Conservation (phyloP, 768 basidiomycete species). For the Tephrocybe sp. region DNA sequence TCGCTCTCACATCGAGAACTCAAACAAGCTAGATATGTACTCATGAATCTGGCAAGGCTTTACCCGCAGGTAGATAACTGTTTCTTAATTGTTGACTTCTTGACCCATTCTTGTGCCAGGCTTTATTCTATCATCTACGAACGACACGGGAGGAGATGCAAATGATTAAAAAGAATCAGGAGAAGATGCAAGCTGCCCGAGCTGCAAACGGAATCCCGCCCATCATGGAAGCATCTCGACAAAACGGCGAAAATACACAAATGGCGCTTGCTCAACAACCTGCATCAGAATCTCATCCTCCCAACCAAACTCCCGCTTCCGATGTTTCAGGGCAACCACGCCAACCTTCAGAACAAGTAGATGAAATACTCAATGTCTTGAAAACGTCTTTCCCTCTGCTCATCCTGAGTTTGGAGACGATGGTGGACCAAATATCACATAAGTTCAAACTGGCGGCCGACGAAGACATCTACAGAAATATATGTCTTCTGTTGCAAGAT, state of each 20-base stretch:
- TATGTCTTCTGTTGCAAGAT: constrained; percentile 85
- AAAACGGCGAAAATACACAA: constrained; percentile 28
- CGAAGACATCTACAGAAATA: constrained; percentile 92
- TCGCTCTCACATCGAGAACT: constrained; percentile 92
- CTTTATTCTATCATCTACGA: constrained; percentile 92
- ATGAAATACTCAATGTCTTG: constrained; percentile 89
- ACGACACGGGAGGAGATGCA: constrained; percentile 56
- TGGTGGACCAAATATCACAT: constrained; percentile 91
- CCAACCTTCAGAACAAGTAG: constrained; percentile 87
- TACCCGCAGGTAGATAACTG: constrained; percentile 79
- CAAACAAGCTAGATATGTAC: constrained; percentile 86
- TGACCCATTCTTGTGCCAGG: constrained; percentile 44
- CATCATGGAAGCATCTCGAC: constrained; percentile 24
- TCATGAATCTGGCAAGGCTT: constrained; percentile 86
- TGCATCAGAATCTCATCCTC: constrained; percentile 18
- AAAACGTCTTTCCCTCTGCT: constrained; percentile 96
- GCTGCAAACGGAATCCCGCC: constrained; percentile 29
- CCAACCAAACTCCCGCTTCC: no score
- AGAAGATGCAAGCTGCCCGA: constrained; percentile 39
- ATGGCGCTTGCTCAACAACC: constrained; percentile 14
- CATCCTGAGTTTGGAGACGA: constrained; percentile 93
- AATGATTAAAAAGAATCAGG: constrained; percentile 38
- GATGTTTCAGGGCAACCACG: no score
- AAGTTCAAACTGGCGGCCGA: constrained; percentile 89
- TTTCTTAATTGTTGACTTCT: constrained; percentile 7